phyloP scores from a whole-genome alignment of 345 rosid species.

The Nasturtium officinale region DNA sequence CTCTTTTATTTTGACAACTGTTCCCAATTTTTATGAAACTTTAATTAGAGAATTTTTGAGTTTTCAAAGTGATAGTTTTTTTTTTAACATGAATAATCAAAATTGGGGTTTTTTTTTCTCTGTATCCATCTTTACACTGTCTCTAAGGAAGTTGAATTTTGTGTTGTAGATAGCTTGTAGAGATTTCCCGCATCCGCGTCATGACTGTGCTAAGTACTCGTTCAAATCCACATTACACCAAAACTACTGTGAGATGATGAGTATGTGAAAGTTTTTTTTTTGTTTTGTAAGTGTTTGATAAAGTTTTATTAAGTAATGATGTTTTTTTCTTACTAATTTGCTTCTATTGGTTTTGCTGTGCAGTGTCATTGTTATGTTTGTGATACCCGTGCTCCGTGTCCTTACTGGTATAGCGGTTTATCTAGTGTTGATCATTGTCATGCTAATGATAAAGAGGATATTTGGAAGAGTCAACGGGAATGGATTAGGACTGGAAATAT shows the following conservation, averaged over 20 bases:
- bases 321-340: background rate
- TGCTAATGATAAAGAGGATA: conserved; percentile 65
- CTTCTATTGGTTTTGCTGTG: background rate
- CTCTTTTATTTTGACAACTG: background rate
- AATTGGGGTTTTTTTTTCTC: background rate
- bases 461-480: conserved; percentile 59
- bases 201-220: conserved; percentile 63
- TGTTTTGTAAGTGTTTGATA: background rate
- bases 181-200: conserved; percentile 86
- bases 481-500: conserved; percentile 37
- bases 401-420: conserved; percentile 52
- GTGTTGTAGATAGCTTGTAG: conserved; percentile 76
- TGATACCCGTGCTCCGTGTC: conserved; percentile 74
- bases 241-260: conserved; percentile 63
- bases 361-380: conserved; percentile 95
- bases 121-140: background rate
- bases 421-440: conserved; percentile 63
- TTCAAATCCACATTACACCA: conserved; percentile 62
- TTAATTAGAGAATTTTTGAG: background rate
- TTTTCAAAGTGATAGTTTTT: background rate
- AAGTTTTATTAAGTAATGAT: background rate
- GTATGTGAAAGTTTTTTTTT: background rate
- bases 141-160: background rate
- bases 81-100: background rate
- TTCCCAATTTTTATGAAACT: background rate